phyloP scores from a whole-genome alignment of 2,329 filamentous ascomycete genomes.

The Ophiostoma sp. region DNA sequence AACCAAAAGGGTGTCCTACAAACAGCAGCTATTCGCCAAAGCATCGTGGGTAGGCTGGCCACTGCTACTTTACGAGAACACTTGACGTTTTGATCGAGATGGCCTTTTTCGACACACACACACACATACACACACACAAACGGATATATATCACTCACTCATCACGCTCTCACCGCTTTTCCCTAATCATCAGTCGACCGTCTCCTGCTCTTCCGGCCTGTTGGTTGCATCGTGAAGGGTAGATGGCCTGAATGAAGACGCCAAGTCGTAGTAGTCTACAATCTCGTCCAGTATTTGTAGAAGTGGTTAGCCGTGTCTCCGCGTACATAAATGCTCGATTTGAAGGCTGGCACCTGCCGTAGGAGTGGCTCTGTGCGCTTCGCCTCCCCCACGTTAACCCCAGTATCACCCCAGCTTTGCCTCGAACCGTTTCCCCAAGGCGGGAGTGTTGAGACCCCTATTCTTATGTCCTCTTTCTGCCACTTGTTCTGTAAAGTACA shows the following conservation, averaged over 20 bases:
- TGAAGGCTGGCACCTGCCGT: neutral
- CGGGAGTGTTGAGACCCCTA: neutral
- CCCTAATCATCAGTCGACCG: neutral
- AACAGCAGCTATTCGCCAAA: neutral
- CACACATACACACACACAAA: no score
- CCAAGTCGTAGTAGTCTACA: slow-evolving; percentile 3
- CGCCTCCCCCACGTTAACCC: slow-evolving; percentile 8
- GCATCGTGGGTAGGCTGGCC: neutral
- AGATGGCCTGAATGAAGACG: neutral
- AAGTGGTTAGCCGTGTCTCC: neutral
- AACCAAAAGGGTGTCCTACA: neutral
- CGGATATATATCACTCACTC: neutral
- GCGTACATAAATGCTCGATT: no score
- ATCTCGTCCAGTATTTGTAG: no score
- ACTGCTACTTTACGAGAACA: neutral
- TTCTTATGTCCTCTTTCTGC: neutral
- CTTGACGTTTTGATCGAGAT: neutral
- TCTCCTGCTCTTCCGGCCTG: neutral
- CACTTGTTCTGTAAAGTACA: neutral
- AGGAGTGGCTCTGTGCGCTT: slow-evolving; percentile 2
- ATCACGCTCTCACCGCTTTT: neutral
- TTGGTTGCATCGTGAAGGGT: neutral
- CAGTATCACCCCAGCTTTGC: neutral
- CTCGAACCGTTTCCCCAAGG: neutral
- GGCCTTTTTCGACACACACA: neutral